Conservation (phyloP, 768 basidiomycete genomes). For the Amylocystis lapponica region DNA sequence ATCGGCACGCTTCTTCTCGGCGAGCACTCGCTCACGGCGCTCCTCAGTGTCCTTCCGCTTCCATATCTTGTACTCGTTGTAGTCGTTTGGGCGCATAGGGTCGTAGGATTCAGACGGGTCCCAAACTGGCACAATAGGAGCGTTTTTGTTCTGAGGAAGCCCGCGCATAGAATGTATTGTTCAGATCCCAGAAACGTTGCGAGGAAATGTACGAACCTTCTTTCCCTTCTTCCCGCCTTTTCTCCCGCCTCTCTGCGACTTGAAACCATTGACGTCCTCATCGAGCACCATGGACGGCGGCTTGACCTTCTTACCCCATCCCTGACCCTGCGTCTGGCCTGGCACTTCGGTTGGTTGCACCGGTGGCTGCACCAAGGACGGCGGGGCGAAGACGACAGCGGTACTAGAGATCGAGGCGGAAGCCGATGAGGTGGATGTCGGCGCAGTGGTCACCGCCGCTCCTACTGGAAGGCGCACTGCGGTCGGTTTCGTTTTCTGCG, state of each 20-base stretch:
- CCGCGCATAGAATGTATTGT: slow-evolving; percentile 1
- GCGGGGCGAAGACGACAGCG: slow-evolving; percentile 69
- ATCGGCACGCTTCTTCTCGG: slow-evolving; percentile 39
- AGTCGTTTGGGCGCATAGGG: slow-evolving; percentile 79
- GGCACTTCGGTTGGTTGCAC: slow-evolving; percentile 29
- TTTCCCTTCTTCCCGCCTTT: slow-evolving; percentile 45
- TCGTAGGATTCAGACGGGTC: slow-evolving; percentile 80
- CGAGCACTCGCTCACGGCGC: slow-evolving; percentile 50
- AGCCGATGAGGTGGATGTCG: slow-evolving; percentile 14
- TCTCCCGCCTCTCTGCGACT: slow-evolving; percentile 47
- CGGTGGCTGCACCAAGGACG: slow-evolving; percentile 39
- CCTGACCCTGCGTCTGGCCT: slow-evolving; percentile 39
- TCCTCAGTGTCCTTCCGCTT: slow-evolving; percentile 73
- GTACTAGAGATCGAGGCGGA: slow-evolving; percentile 40
- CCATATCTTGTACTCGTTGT: slow-evolving; percentile 83
- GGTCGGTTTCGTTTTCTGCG: slow-evolving; percentile 52
- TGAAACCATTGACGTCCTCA: slow-evolving; percentile 85
- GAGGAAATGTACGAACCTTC: slow-evolving; percentile 40
- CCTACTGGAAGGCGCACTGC: slow-evolving; percentile 54
- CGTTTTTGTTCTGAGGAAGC: slow-evolving; percentile 51
- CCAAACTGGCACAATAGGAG: slow-evolving; percentile 52
- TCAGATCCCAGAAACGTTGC: too few relatives aligned
- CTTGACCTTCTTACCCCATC: slow-evolving; percentile 87
- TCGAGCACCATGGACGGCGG: slow-evolving; percentile 89
- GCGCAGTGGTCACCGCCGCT: slow-evolving; percentile 41